These are phyloP conservation scores for Vaccinium macrocarpon DNA, from an alignment of 148 eudicot genomes.

Conservation along the genomic window DNA sequence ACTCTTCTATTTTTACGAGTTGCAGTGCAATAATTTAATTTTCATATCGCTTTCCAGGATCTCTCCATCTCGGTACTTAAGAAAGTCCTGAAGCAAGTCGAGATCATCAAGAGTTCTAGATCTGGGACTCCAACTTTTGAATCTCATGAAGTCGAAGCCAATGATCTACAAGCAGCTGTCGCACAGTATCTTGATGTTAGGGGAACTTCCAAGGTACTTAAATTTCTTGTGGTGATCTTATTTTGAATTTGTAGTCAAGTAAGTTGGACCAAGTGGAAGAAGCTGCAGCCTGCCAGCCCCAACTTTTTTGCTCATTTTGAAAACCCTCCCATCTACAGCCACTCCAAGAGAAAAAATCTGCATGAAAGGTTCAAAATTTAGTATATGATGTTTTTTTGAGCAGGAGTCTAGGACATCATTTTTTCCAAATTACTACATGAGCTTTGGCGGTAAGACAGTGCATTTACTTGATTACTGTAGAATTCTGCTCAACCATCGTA, in stretches of 20 bases:
- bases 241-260: background rate
- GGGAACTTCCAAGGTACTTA: slow-evolving; percentile 82
- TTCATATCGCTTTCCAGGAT: slow-evolving; percentile 48
- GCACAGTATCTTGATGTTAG: slow-evolving; percentile 74
- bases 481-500: background rate
- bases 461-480: slow-evolving; percentile 1
- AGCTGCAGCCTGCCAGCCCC: background rate
- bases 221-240: slow-evolving; percentile 12
- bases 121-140: slow-evolving; percentile 89
- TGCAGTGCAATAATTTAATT: background rate
- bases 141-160: slow-evolving; percentile 82
- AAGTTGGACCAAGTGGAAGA: background rate
- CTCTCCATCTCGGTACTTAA: slow-evolving; percentile 62
- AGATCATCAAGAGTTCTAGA: slow-evolving; percentile 74
- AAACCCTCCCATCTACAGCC: background rate
- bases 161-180: slow-evolving; percentile 79
- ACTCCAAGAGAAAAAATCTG: background rate
- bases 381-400: background rate
- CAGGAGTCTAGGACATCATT: background rate
- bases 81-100: slow-evolving; percentile 78
- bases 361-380: background rate
- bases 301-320: background rate
- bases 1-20: slow-evolving; percentile 12
- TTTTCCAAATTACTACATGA: slow-evolving; percentile 2
- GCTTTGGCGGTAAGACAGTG: background rate